phyloP scores from a whole-genome alignment of 2,329 filamentous ascomycete species.

The Penicillium brasilianum region DNA sequence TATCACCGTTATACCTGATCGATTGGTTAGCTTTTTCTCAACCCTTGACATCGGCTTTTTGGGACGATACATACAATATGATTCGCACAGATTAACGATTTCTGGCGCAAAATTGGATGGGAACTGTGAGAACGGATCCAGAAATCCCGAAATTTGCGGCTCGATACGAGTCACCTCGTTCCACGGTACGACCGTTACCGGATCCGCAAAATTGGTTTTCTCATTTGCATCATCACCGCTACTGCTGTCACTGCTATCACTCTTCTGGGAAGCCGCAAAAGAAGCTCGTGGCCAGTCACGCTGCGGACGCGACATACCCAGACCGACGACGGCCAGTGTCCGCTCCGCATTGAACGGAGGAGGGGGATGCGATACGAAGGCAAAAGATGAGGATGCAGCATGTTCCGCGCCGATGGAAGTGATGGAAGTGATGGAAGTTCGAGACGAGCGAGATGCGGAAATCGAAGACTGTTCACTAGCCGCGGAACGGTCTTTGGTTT shows the following conservation, averaged over 20 bases:
- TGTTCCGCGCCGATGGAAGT: neutral
- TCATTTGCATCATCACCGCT: conserved; percentile 15
- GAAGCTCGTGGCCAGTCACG: conserved; percentile 11
- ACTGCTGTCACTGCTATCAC: conserved; percentile 29
- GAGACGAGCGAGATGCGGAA: neutral
- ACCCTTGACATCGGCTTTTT: neutral
- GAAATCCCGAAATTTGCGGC: conserved; percentile 24
- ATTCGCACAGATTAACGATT: conserved; percentile 31
- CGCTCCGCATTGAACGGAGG: conserved; percentile 1
- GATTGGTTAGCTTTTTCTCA: neutral
- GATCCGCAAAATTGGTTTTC: neutral
- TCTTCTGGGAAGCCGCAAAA: conserved; percentile 17
- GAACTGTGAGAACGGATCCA: conserved; percentile 39
- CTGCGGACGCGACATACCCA: neutral
- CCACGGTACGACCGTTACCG: conserved; percentile 8
- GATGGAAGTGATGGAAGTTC: neutral
- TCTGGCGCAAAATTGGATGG: conserved; percentile 30
- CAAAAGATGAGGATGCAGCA: conserved; percentile 10
- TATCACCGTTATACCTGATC: conserved; percentile 31
- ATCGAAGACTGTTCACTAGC: conserved; percentile 16
- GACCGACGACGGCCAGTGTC: neutral
- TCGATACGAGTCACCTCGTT: conserved; percentile 24
- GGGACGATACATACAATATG: conserved; percentile 32
- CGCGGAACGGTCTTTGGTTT: conserved; percentile 37
- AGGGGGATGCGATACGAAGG: conserved; percentile 15